Base-by-base conservation (phyloP, 1,139 yeast genomes). In the Blastobotrys arbuscula region DNA sequence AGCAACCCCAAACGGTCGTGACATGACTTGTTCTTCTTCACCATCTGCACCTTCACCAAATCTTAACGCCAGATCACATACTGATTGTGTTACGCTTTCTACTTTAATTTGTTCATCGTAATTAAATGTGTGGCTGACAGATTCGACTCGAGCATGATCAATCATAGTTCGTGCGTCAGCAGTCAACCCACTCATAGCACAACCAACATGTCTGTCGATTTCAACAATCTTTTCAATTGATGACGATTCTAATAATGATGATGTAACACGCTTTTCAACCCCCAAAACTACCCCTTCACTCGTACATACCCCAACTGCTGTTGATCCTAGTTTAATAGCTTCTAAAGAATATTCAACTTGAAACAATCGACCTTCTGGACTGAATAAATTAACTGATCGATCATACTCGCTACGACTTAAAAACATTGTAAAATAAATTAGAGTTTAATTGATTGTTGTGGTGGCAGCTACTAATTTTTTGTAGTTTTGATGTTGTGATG, bases 31-130 rank as follows among this genome's bases (percentile, higher is more conserved):
- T 68, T 94, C 94, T 66, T 92, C 97, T 66, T 92, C 97, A 53
- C 97, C 98, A 41, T 92, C 84, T 10, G 97, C 98, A 58, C 97
- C 97, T 72, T 92, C 99, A 53, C 99, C 99, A 61, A 94, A 94
- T 65, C 97, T 78, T 60, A 94, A 75, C 2, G 99, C 98, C 65
- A 94, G 77, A 70, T 94, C 98, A 69, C 98, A 92, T 23, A 94
- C 96, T 1, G 95, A 82, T 69, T 94, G 99, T 13, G 98, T 90
- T 62, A 92, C 80, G 47, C 95, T 81, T 68, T 94, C 98, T 35
- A 92, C 95, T 51, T 86, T 85, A 62, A 92, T 88, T 44, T 85
- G 82, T 69, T 94, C 99, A 68, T 94, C 94, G 63, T 86, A 94
- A 67, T 88, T 85, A 63, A 94, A 76, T 58, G 84, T 78, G 68